These are phyloP conservation scores for Tephrocybe rancida DNA, from an alignment of 768 basidiomycete species.

Conservation along the genomic window DNA sequence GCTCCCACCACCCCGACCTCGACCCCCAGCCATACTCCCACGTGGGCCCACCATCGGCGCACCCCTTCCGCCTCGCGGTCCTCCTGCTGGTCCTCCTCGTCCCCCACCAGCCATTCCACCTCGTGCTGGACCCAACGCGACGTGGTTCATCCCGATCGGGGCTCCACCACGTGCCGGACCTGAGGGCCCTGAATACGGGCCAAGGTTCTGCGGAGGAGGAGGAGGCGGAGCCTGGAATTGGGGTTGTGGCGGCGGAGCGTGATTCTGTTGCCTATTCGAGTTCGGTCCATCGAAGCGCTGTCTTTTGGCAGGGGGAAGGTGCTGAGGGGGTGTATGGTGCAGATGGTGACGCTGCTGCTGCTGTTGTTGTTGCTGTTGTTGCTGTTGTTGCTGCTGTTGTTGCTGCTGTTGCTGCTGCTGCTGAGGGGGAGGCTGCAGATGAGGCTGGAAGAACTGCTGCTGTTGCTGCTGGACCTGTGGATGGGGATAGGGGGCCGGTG, in stretches of 20 bases:
- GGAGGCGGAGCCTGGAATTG: slow-evolving; percentile 66
- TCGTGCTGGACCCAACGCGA: slow-evolving; percentile 31
- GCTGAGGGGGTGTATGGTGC: slow-evolving; percentile 72
- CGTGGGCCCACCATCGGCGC: slow-evolving; percentile 35
- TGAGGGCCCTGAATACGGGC: slow-evolving; percentile 36
- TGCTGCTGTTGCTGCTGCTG: slow-evolving; percentile 45
- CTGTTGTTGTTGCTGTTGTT: slow-evolving; percentile 43
- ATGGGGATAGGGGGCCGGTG: slow-evolving; percentile 48
- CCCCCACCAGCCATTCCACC: slow-evolving; percentile 26
- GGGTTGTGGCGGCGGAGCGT: slow-evolving; percentile 54
- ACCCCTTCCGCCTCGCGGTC: slow-evolving; percentile 45
- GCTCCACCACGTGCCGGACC: slow-evolving; percentile 40
- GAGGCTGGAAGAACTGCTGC: slow-evolving; percentile 46
- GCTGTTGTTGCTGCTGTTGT: slow-evolving; percentile 47
- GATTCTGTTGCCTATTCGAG: slow-evolving; percentile 46
- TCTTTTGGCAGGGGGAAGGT: slow-evolving; percentile 90
- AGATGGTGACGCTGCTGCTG: slow-evolving; percentile 51
- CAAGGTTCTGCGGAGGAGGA: slow-evolving; percentile 40
- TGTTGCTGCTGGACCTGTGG: slow-evolving; percentile 31
- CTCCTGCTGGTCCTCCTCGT: slow-evolving; percentile 37
- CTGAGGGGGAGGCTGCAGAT: slow-evolving; percentile 42
- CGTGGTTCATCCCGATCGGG: slow-evolving; percentile 38
- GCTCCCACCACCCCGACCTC: slow-evolving; percentile 41
- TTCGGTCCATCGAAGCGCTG: slow-evolving; percentile 85
- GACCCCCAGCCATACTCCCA: slow-evolving; percentile 49